Evolutionary conservation across 768 basidiomycete species (phyloP).

Genomic region (Amanita inopinata): DNA sequence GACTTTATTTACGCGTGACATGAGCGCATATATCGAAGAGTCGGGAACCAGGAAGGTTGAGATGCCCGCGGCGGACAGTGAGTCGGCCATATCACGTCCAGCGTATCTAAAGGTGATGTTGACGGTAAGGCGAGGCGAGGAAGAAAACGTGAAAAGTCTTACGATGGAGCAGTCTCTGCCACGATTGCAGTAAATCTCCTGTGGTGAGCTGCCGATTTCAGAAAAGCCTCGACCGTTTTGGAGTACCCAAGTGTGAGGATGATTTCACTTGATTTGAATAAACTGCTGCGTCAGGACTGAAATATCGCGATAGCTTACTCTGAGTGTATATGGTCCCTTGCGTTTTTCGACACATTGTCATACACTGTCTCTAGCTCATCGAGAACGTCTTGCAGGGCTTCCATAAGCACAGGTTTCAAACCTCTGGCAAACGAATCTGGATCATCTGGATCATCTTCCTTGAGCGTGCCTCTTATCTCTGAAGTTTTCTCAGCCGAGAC

Average conservation of each 20-base stretch:
- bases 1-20: conserved; percentile 96
- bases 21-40: conserved; percentile 89
- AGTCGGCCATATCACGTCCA: conserved; percentile 77
- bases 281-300: neutral
- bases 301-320: conserved; percentile 50
- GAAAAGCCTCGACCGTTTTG: conserved; percentile 85
- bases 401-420: conserved; percentile 90
- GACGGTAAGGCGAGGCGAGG: conserved; percentile 4
- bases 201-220: conserved; percentile 83
- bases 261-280: conserved; percentile 9
- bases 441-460: conserved; percentile 65
- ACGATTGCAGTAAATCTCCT: conserved; percentile 95
- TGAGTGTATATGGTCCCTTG: conserved; percentile 95
- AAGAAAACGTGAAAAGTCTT: conserved; percentile 39
- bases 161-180: conserved; percentile 93
- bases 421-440: conserved; percentile 69
- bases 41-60: conserved; percentile 97
- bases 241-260: conserved; percentile 84
- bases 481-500: conserved; percentile 26
- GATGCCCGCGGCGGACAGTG: conserved; percentile 72
- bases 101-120: conserved; percentile 45
- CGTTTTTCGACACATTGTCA: conserved; percentile 88
- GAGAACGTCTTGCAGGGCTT: conserved; percentile 92
- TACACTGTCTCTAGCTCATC: conserved; percentile 96
- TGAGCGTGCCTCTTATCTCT: conserved; percentile 48